phyloP scores from a whole-genome alignment of 78 protist genomes.

The Dictyostelium citrinum region DNA sequence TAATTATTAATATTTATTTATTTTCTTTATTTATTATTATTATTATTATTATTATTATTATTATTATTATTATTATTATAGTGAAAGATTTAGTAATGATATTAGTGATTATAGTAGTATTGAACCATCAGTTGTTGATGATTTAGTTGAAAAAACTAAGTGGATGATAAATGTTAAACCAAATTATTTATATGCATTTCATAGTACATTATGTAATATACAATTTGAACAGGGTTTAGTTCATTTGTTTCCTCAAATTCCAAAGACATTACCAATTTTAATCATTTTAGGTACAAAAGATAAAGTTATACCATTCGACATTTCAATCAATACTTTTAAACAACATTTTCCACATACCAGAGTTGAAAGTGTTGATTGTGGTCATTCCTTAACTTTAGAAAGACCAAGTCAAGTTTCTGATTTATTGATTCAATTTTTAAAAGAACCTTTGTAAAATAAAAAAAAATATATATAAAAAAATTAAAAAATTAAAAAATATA shows the following conservation, averaged over 20 bases:
- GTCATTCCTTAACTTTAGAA: conserved; percentile 51
- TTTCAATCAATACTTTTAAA: background rate
- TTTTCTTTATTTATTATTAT: background rate
- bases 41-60: background rate
- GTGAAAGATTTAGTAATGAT: conserved; percentile 42
- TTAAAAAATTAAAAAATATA: background rate
- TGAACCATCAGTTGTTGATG: conserved; percentile 24
- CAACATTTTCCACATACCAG: conserved; percentile 9
- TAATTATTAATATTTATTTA: no score
- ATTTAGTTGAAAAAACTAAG: conserved; percentile 24
- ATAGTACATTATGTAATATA: conserved; percentile 19
- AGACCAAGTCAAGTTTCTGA: background rate
- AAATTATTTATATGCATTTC: conserved; percentile 7
- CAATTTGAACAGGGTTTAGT: background rate
- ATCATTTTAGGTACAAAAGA: conserved; percentile 39
- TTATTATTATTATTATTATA: background rate
- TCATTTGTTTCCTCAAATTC: conserved; percentile 13
- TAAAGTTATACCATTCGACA: background rate
- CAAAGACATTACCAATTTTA: background rate
- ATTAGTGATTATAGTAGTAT: background rate
- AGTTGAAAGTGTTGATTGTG: conserved; percentile 2
- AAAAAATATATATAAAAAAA: background rate
- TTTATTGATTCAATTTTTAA: background rate
- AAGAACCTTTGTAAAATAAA: conserved; percentile 18
- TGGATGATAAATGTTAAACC: conserved; percentile 33